phyloP scores from a whole-genome alignment of 495 filamentous ascomycete species.

The Cercophora scortea region DNA sequence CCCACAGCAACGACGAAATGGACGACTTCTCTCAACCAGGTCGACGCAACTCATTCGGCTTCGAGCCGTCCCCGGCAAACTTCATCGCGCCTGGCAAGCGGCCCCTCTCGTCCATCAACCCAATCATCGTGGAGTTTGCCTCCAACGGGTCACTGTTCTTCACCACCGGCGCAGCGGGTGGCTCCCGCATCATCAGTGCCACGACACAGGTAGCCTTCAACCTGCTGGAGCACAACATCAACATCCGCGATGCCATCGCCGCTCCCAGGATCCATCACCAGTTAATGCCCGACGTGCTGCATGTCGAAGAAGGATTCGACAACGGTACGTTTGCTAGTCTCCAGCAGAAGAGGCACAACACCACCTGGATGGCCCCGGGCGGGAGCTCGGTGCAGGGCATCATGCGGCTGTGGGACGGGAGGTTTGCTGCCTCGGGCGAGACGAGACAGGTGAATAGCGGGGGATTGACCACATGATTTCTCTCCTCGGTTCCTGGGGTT shows the following conservation, averaged over 20 bases:
- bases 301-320: slow-evolving; percentile 66
- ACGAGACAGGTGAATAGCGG: slow-evolving; percentile 68
- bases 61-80: slow-evolving; percentile 69
- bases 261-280: slow-evolving; percentile 76
- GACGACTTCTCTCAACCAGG: slow-evolving; percentile 83
- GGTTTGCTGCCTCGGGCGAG: slow-evolving; percentile 52
- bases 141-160: slow-evolving; percentile 60
- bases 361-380: slow-evolving; percentile 59
- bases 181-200: slow-evolving; percentile 80
- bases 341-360: slow-evolving; percentile 58
- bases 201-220: slow-evolving; percentile 71
- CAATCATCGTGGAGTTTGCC: slow-evolving; percentile 60
- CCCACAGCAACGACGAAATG: slow-evolving; percentile 74
- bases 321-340: slow-evolving; percentile 59
- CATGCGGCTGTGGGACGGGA: slow-evolving; percentile 59
- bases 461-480: slow-evolving; percentile 54
- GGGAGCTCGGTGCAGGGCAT: slow-evolving; percentile 66
- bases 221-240: slow-evolving; percentile 57
- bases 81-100: slow-evolving; percentile 76
- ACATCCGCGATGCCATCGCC: slow-evolving; percentile 52
- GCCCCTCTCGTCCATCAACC: slow-evolving; percentile 71
- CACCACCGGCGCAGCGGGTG: slow-evolving; percentile 71
- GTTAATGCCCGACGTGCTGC: slow-evolving; percentile 59
- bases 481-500: too few species aligned
- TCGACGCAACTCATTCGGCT: slow-evolving; percentile 71